Percentiles rank a stretch among this genome's conserved stretches.
phyloP scores from a whole-genome alignment of 306 rosid species.

The Prunus mume region DNA sequence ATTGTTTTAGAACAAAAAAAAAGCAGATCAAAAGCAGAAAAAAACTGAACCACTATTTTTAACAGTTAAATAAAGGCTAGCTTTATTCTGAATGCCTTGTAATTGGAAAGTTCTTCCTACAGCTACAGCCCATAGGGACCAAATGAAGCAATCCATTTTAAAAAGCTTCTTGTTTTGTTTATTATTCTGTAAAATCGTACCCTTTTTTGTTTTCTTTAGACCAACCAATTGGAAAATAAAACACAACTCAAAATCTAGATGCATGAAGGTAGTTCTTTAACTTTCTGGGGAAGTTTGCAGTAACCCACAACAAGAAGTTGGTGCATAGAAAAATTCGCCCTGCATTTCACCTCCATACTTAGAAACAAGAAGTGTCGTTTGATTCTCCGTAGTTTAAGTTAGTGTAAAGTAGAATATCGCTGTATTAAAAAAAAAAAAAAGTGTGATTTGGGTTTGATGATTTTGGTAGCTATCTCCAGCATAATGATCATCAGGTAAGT shows the following conservation, averaged over 20 bases:
- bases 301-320: too few relatives aligned
- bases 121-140: slow-evolving; percentile 3
- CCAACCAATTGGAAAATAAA: background rate
- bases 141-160: background rate
- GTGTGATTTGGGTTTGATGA: background rate
- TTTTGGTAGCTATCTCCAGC: background rate
- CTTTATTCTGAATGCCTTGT: slow-evolving; percentile 14
- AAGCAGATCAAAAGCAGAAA: background rate
- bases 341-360: background rate
- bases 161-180: background rate
- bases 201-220: background rate
- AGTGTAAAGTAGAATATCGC: too few relatives aligned
- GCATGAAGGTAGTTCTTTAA: background rate
- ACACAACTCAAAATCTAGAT: background rate
- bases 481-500: too few relatives aligned
- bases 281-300: background rate
- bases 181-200: background rate
- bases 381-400: background rate
- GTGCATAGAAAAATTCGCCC: background rate
- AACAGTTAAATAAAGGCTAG: background rate
- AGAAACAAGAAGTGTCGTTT: background rate
- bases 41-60: slow-evolving; percentile 4
- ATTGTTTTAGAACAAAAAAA: background rate
- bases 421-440: too few relatives aligned
- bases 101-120: slow-evolving; percentile 3